Evolutionary conservation across 768 basidiomycete species (phyloP).

Genomic region (Pluteus cervinus): DNA sequence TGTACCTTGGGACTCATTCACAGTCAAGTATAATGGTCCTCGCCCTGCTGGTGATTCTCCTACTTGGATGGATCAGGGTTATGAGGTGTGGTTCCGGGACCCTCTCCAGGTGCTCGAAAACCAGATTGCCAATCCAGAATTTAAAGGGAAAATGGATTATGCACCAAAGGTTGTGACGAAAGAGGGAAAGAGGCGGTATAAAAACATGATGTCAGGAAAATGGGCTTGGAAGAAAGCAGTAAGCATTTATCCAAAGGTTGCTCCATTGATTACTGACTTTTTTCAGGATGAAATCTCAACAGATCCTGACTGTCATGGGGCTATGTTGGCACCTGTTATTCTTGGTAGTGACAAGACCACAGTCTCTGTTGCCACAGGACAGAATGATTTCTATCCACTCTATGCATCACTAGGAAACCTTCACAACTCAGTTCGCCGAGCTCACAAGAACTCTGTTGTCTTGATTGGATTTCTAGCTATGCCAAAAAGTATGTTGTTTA

Average conservation of each 20-base stretch:
- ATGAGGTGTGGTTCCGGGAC: constrained; percentile 18
- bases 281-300: constrained; percentile 8
- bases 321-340: constrained; percentile 14
- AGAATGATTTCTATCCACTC: constrained; percentile 8
- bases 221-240: constrained; percentile 19
- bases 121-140: constrained; percentile 20
- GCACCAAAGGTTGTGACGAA: constrained; percentile 11
- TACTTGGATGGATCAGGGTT: constrained; percentile 15
- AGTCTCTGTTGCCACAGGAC: constrained; percentile 10
- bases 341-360: constrained; percentile 14
- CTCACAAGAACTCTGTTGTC: constrained; percentile 7
- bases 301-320: constrained; percentile 8
- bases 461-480: constrained; percentile 9
- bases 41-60: constrained; percentile 8
- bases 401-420: constrained; percentile 8
- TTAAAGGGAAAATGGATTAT: constrained; percentile 18
- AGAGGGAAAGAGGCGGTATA: constrained; percentile 10
- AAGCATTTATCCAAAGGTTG: constrained; percentile 1
- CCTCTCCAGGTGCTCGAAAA: constrained; percentile 11
- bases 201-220: constrained; percentile 17
- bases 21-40: constrained; percentile 12
- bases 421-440: constrained; percentile 8
- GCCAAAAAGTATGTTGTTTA: constrained; percentile 11
- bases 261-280: neutral
- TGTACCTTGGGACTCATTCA: constrained; percentile 20